phyloP scores from a whole-genome alignment of 805 yeast species.

The Blastobotrys attinorum region DNA sequence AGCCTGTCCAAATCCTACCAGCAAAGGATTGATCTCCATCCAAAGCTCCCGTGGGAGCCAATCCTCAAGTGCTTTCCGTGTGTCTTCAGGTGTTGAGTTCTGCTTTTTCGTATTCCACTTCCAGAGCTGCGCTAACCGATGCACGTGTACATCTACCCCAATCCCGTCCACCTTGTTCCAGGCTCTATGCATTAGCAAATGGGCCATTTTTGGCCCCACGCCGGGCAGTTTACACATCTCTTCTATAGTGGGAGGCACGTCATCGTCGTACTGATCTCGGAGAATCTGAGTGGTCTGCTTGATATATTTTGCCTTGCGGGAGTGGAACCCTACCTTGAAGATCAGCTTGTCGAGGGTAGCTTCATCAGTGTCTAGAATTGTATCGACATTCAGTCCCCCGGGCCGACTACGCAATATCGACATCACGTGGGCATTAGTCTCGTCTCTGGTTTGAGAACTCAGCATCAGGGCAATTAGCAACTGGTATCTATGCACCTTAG shows the following conservation, averaged over 20 bases:
- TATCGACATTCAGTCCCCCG: constrained; percentile 27
- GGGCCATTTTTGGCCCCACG: constrained; percentile 95
- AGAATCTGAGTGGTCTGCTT: constrained; percentile 53
- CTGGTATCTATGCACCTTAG: constrained; percentile 53
- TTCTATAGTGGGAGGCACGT: constrained; percentile 62
- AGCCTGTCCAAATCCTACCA: constrained; percentile 93
- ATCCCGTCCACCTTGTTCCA: constrained; percentile 72
- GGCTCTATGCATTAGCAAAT: constrained; percentile 67
- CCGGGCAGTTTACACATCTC: constrained; percentile 73
- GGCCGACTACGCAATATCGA: constrained; percentile 42
- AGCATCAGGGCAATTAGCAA: constrained; percentile 74
- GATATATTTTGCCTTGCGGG: constrained; percentile 65
- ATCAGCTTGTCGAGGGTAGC: constrained; percentile 55
- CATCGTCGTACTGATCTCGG: constrained; percentile 44
- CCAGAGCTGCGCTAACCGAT: constrained; percentile 72
- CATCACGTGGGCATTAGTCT: constrained; percentile 71
- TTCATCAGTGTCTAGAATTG: constrained; percentile 31
- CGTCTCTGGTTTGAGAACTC: constrained; percentile 89
- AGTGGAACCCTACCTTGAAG: constrained; percentile 81
- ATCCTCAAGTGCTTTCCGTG: constrained; percentile 56
- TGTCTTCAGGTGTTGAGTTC: constrained; percentile 52
- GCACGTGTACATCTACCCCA: constrained; percentile 93
- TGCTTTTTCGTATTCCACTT: constrained; percentile 47
- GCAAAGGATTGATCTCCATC: constrained; percentile 75
- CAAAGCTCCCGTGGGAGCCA: constrained; percentile 73